Base-by-base conservation (phyloP, 768 basidiomycete species). In the Nevesoporus exiguus region DNA sequence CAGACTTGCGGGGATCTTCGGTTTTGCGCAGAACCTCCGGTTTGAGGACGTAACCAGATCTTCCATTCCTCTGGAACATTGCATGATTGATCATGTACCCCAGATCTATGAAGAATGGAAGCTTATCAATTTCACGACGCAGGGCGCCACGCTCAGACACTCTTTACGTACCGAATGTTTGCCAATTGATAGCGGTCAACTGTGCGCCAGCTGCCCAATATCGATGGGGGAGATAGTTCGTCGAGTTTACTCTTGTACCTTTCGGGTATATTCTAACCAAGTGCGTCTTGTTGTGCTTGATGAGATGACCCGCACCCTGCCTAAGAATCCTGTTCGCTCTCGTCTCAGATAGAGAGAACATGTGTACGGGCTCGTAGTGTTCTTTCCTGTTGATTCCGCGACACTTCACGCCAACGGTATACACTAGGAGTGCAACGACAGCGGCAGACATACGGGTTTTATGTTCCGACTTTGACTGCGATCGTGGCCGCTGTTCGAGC, bases 121-220 rank as follows among this genome's bases (percentile, higher is more conserved):
- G 14, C 29, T 22, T 15, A 27, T 54, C n/a, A 54, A 47, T 27
- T 39, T 24, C 45, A 51, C 14, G 22, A 31, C 15, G 40, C 22
- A 17, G 14, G 19, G 25, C 46, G 31, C 55, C 31, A 31, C 31
- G n/a, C 44, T n/a, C 22, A 27, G 9, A 24, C 2, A 2, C 1
- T 27, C 15, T 44, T 43, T 14, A 75, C 85, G 51, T 65, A 95
- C 93, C 94, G 60, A 86, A 86, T 0, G 94, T 98, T 71, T 99
- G 96, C 93, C 94, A 98, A 70, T 99, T 99, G 51, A 99, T 79
- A 8, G 96, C 93, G 0, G 94, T 93, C 6, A 98, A 71, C 69
- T 98, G 95, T 13, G 84, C 81, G 0, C 96, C 96, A 2, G 84
- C 84, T 1, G 84, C 83, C 96, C 96, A 99, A 66, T 84, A 94